Conservation (phyloP, 352 stramenopile genomes). For the Pythium dissotocum region DNA sequence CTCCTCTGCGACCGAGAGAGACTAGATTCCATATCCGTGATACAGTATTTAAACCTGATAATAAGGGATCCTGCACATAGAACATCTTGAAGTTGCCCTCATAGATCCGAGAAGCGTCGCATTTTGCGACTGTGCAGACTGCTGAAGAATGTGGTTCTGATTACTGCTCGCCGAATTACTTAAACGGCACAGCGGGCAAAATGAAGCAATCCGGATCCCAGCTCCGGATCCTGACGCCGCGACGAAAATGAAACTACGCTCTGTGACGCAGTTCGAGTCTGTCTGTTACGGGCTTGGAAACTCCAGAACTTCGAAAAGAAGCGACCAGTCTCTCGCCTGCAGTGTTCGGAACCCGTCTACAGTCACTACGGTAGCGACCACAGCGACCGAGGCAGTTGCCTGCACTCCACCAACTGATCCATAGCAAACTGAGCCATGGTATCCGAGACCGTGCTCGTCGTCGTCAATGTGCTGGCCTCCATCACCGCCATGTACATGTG, state of each 20-base stretch:
- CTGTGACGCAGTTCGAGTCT: neutral
- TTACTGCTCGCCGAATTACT: neutral
- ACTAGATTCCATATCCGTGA: conserved; percentile 1
- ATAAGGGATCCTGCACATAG: too few species aligned
- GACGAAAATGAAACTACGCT: neutral
- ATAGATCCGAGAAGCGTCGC: neutral
- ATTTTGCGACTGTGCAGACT: neutral
- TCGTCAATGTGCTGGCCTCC: conserved; percentile 42
- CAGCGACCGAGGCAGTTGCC: neutral
- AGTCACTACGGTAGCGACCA: neutral
- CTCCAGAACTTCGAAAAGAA: neutral
- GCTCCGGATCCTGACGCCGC: neutral
- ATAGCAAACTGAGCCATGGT: conserved; percentile 2
- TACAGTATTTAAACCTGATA: neutral
- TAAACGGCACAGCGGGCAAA: neutral
- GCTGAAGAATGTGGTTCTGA: neutral
- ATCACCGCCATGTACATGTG: conserved; percentile 45
- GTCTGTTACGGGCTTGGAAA: neutral
- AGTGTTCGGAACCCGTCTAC: neutral
- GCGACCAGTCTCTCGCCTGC: neutral
- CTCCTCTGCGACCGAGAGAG: conserved; percentile 2
- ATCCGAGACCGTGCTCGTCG: conserved; percentile 21
- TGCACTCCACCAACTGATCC: neutral
- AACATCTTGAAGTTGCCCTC: too few species aligned
- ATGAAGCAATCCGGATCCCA: neutral